Evolutionary conservation across 2,329 filamentous ascomycete species (phyloP).

Genomic region (Colletotrichum tabaci): DNA sequence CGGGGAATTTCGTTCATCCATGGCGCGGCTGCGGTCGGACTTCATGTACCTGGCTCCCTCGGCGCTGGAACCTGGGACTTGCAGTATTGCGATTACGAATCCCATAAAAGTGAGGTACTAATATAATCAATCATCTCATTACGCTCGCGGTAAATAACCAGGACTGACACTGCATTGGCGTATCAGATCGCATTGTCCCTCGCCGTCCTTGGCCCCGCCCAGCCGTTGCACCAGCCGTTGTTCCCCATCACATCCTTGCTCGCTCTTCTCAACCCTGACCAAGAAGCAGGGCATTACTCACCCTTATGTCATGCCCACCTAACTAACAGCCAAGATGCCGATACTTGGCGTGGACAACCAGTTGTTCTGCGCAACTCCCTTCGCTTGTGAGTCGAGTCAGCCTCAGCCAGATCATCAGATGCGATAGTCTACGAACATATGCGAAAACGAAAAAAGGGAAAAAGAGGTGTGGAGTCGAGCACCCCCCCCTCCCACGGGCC

Average conservation of each 20-base stretch:
- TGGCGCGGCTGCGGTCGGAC: slow-evolving; percentile 6
- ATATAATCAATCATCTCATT: slow-evolving; percentile 25
- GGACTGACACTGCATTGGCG: slow-evolving; percentile 24
- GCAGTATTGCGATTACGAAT: slow-evolving; percentile 31
- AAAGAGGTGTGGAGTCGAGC: slow-evolving; percentile 1
- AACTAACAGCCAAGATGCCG: neutral
- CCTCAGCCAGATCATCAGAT: neutral
- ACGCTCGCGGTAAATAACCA: slow-evolving; percentile 28
- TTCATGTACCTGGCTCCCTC: neutral
- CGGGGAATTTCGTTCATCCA: slow-evolving; percentile 19
- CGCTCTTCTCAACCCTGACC: neutral
- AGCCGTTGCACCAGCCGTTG: neutral
- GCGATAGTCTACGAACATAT: neutral
- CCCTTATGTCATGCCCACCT: slow-evolving; percentile 17
- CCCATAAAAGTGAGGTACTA: slow-evolving; percentile 10
- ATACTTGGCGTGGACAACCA: neutral
- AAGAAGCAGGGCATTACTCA: slow-evolving; percentile 20
- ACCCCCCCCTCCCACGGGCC: neutral
- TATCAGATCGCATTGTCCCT: slow-evolving; percentile 30
- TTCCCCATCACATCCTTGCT: neutral
- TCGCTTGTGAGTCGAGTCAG: slow-evolving; percentile 17
- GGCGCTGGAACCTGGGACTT: slow-evolving; percentile 18
- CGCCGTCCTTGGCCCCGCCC: slow-evolving; percentile 13
- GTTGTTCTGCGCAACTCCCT: slow-evolving; percentile 12
- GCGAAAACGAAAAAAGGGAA: slow-evolving; percentile 8